Conservation (phyloP, 768 basidiomycete species). For the Gloeopeniophorella convolvens region DNA sequence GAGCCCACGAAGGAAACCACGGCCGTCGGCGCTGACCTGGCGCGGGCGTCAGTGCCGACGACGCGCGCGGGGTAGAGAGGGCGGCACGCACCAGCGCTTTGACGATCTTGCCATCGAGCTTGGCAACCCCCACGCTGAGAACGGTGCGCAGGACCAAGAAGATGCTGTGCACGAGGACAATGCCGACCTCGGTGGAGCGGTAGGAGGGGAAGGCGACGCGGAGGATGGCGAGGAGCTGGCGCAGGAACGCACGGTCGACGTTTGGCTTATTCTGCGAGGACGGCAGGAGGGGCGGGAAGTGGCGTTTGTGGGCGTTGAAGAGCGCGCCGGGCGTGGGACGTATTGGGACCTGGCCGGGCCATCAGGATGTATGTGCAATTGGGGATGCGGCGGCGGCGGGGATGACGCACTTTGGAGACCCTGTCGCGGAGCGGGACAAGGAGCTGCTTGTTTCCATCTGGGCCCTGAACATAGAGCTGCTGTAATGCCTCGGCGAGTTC, state of each 20-base stretch:
- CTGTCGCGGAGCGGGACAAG: constrained; percentile 59
- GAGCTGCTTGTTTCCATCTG: constrained; percentile 55
- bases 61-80: not conserved
- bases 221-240: constrained; percentile 68
- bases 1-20: constrained; percentile 76
- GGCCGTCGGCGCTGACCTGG: constrained; percentile 73
- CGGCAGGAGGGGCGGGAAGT: constrained; percentile 55
- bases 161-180: constrained; percentile 71
- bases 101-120: constrained; percentile 85
- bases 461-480: constrained; percentile 54
- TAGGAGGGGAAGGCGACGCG: constrained; percentile 64
- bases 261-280: constrained; percentile 44
- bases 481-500: constrained; percentile 46
- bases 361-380: not conserved
- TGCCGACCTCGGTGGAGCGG: constrained; percentile 60
- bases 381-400: not conserved
- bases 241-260: constrained; percentile 61
- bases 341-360: constrained; percentile 33
- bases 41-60: not conserved
- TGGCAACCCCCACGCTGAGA: constrained; percentile 81
- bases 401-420: constrained; percentile 49
- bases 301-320: constrained; percentile 38
- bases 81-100: constrained; percentile 58
- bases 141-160: constrained; percentile 86
- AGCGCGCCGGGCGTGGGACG: constrained; percentile 48